Percentiles rank a stretch among this genome's conserved stretches.
Evolutionary conservation across 2,329 filamentous ascomycete genomes (phyloP).

Genomic region (Fusarium transvaalense): DNA sequence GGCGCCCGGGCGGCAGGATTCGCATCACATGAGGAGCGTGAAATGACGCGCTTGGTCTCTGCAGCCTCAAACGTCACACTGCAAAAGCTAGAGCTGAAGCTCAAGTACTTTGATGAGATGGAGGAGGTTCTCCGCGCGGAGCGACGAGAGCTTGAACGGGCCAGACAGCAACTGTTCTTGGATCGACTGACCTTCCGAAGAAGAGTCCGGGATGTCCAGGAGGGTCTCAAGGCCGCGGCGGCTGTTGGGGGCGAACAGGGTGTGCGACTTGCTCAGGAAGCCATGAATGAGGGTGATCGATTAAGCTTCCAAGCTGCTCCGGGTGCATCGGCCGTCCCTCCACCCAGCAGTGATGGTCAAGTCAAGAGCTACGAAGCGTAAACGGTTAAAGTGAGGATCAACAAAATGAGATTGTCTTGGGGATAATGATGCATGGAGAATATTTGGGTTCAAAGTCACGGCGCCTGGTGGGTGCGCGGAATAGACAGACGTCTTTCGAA

Average conservation of each 20-base stretch:
- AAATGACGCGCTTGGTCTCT: slow-evolving; percentile 93
- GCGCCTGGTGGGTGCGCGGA: slow-evolving; percentile 38
- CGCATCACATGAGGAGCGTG: slow-evolving; percentile 94
- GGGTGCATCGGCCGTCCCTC: slow-evolving; percentile 61
- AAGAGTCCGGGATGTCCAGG: slow-evolving; percentile 85
- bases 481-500: slow-evolving; percentile 1
- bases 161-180: slow-evolving; percentile 91
- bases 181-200: slow-evolving; percentile 92
- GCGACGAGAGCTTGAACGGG: slow-evolving; percentile 90
- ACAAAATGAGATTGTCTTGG: slow-evolving; percentile 4
- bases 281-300: slow-evolving; percentile 62
- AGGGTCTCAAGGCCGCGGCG: slow-evolving; percentile 72
- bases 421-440: slow-evolving; percentile 22
- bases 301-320: slow-evolving; percentile 65
- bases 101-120: slow-evolving; percentile 97
- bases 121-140: slow-evolving; percentile 92
- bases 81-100: slow-evolving; percentile 94
- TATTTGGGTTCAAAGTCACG: slow-evolving; percentile 39
- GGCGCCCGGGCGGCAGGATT: slow-evolving; percentile 88
- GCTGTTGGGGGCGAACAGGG: slow-evolving; percentile 64
- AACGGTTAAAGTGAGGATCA: slow-evolving; percentile 9
- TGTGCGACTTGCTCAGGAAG: slow-evolving; percentile 61
- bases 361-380: slow-evolving; percentile 71
- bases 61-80: slow-evolving; percentile 94
- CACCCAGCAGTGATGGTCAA: slow-evolving; percentile 66